Base-by-base conservation (phyloP, 176 grass and related monocot species). In the Leersia perrieri region DNA sequence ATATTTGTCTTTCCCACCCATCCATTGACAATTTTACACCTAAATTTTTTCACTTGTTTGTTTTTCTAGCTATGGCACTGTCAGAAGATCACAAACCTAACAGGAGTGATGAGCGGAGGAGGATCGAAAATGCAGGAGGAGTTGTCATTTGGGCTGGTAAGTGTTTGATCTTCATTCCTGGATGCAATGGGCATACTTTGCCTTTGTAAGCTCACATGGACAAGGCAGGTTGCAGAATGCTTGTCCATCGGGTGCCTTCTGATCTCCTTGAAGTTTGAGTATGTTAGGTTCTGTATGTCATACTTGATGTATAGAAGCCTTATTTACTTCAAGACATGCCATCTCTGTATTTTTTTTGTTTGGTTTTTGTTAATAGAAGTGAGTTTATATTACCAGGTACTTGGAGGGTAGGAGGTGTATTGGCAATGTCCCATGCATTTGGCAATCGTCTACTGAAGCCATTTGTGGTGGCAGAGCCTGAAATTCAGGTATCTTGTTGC, bases 31-130 rank as follows among this genome's bases (percentile, higher is more conserved):
- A n/a, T n/a, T n/a, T n/a, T n/a, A n/a, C n/a, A 36, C 31, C 23
- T 80, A 22, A 8, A 51, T 58, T 23, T 62, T 38, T 62, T 68
- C 12, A 26, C 30, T 53, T 41, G 2, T 91, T 68, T 70, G 53
- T 78, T 80, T 78, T 89, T 92, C 14, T 91, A 99, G 96, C 86
- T 68, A 86, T 95, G 74, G 83, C 93, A 82, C 88, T 99, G 35
- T 95, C 92, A 71, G 88, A 95, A 80, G 90, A 95, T 79, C 96
- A 99, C 86, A 99, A 99, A 62, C 96, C 96, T 76, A 95, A 95
- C 74, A 95, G 78, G 84, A 88, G 68, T 55, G 90, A 95, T 88
- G 96, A 98, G 34, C 78, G 86, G 11, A 90, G 82, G 84, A 89
- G 96, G 85, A 98, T 98, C 47, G 92, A 95, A 85, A 87, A 95